phyloP scores from a whole-genome alignment of 164 flowering plant genomes.

The Houttuynia cordata region DNA sequence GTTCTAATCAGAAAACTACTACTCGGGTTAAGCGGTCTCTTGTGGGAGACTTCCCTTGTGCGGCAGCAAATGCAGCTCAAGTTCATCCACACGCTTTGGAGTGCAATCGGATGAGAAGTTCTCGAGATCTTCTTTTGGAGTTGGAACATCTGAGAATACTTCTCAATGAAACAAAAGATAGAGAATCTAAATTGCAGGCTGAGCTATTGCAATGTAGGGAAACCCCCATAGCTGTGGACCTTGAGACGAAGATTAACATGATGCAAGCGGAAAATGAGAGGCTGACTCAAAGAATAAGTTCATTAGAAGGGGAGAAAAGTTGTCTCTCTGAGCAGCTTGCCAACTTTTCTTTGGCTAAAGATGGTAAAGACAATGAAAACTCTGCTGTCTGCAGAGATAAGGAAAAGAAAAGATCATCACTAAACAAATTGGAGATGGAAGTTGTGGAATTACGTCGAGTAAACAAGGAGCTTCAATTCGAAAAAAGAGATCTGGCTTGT shows the following conservation, averaged over 20 bases:
- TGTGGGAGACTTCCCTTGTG: constrained; percentile 56
- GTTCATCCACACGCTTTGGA: constrained; percentile 37
- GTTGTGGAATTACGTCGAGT: constrained; percentile 67
- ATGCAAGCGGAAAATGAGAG: constrained; percentile 34
- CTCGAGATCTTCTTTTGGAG: constrained; percentile 60
- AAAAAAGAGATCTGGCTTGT: constrained; percentile 62
- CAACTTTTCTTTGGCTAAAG: constrained; percentile 15
- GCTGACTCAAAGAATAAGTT: constrained; percentile 24
- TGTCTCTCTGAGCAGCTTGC: constrained; percentile 34
- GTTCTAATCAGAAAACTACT: constrained; percentile 25
- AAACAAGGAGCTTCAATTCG: constrained; percentile 79
- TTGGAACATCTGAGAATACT: constrained; percentile 50
- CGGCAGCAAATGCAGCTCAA: constrained; percentile 29
- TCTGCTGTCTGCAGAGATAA: not conserved
- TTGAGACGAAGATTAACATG: constrained; percentile 39
- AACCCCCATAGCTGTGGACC: constrained; percentile 23
- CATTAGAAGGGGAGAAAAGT: constrained; percentile 40
- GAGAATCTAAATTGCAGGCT: constrained; percentile 48
- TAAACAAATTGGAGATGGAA: constrained; percentile 49
- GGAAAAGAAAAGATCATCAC: not conserved
- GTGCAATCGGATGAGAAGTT: constrained; percentile 23
- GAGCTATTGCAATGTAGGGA: constrained; percentile 42
- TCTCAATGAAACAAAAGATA: constrained; percentile 58
- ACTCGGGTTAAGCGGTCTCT: constrained; percentile 47
- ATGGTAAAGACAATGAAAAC: constrained; percentile 8